Evolutionary conservation across 208 protist genomes (phyloP).

Genomic region (Leishmania tropica): DNA sequence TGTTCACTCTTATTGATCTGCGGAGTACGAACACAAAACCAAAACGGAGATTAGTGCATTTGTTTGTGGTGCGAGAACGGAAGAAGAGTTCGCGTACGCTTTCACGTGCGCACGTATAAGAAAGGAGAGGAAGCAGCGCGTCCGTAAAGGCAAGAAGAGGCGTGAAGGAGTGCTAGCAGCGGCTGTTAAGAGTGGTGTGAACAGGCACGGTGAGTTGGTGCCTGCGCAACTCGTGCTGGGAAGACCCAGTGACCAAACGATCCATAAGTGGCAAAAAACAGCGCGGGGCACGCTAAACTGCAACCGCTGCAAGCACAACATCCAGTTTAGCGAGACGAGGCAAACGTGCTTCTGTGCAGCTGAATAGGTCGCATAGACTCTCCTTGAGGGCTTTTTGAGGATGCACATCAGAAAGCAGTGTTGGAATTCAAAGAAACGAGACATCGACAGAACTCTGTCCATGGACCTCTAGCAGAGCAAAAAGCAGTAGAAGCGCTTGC

Average conservation of each 20-base stretch:
- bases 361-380: background rate
- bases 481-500: background rate
- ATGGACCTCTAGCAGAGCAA: constrained; percentile 3
- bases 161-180: background rate
- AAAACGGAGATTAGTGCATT: background rate
- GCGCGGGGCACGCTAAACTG: no score
- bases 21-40: no score
- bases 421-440: background rate
- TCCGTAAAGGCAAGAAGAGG: background rate
- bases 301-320: no score
- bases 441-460: background rate
- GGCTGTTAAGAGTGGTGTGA: background rate
- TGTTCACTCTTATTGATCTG: background rate
- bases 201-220: background rate
- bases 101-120: background rate
- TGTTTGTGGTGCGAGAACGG: background rate
- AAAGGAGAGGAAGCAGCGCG: background rate
- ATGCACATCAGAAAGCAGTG: background rate
- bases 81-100: background rate
- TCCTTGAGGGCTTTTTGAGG: background rate
- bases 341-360: background rate
- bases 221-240: background rate
- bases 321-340: background rate
- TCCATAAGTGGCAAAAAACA: background rate
- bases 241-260: background rate